Evolutionary conservation across 805 yeast species (phyloP), one percentile per base, ranked within the genome.

Genomic region (Candida sithepensis): DNA sequence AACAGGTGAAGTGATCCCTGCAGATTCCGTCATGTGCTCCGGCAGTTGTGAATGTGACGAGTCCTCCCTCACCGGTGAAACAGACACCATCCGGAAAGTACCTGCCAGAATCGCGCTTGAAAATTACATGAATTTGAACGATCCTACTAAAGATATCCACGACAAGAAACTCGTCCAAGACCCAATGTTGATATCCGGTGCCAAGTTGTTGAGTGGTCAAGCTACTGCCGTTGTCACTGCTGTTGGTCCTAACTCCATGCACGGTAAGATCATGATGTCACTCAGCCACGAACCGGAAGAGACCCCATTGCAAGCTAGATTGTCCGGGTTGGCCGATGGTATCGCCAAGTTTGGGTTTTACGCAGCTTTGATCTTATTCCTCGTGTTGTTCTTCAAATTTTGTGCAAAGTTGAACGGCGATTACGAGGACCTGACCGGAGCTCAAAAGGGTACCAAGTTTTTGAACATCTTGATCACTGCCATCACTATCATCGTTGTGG

Each of bases 1-100:
- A 65, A 95, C 98, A 2, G 99, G 99, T 52, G 99, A 94, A 60
- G 82, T 94, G 46, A 71, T 92, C 1, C 96, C 98, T 0, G 94
- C 92, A 1, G 99, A 94, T 67, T 82, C 88, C 28, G 71, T 94
- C 4, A 65, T 92, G 50, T 70, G 90, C 10, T 64, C 71, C 9
- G 97, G 97, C 6, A 78, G 76, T 39, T 77, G 94, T 51, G 92
- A 88, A 56, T 85, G 92, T 64, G 99, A 94, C 64, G 99, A 94
- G 70, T 81, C 91, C 36, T 82, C 96, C 0, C 77, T 92, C 32
- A 92, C 98, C 3, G 99, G 99, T 57, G 99, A 94, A 69, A 83
- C 96, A 1, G 81, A 86, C 46, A 85, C 96, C 2, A 78, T 94
- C 51, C 77, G 73, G 50, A 94, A 94, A 64, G 53, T 68, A 2